A percentile compares a stretch with the other conserved stretches of the same genome.
phyloP scores from a whole-genome alignment of 495 filamentous ascomycete species.

The Penicillium tannophilum region DNA sequence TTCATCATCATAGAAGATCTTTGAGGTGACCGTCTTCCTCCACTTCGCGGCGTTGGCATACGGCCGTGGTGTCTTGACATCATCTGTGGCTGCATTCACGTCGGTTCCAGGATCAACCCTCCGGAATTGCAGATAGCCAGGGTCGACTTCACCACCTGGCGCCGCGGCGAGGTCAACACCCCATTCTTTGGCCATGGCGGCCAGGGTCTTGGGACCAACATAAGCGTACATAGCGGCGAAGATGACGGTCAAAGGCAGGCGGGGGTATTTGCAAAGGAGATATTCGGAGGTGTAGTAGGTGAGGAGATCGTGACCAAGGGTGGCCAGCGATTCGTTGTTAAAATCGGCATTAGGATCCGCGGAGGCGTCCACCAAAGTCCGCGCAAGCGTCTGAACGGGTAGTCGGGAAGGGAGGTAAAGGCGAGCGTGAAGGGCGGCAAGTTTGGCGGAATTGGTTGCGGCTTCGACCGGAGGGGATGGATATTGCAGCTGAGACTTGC shows the following conservation, averaged over 20 bases:
- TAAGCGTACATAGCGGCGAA: conserved; percentile 84
- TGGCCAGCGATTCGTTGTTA: conserved; percentile 81
- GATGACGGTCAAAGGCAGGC: conserved; percentile 79
- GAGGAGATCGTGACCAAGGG: conserved; percentile 79
- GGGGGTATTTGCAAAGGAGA: conserved; percentile 83
- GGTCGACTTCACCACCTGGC: conserved; percentile 89
- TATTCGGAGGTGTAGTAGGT: conserved; percentile 85
- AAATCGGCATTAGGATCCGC: conserved; percentile 74
- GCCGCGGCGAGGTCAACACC: conserved; percentile 82
- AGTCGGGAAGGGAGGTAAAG: conserved; percentile 79
- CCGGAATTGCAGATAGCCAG: conserved; percentile 85
- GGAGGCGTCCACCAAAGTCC: conserved; percentile 80
- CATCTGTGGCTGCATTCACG: conserved; percentile 17
- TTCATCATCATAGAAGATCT: conserved; percentile 75
- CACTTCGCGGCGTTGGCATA: conserved; percentile 55
- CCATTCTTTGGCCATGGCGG: conserved; percentile 76
- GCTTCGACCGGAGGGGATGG: conserved; percentile 68
- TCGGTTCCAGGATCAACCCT: conserved; percentile 60
- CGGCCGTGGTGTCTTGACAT: conserved; percentile 34
- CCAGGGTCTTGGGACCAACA: conserved; percentile 69
- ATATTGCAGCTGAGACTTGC: conserved; percentile 41
- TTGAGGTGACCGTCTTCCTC: conserved; percentile 69
- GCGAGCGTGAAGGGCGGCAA: conserved; percentile 90
- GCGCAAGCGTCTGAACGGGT: conserved; percentile 82
- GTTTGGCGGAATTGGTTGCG: conserved; percentile 80